Percentiles rank a stretch among this genome's conserved stretches.
phyloP scores from a whole-genome alignment of 148 eudicot genomes.

The Simmondsia chinensis region DNA sequence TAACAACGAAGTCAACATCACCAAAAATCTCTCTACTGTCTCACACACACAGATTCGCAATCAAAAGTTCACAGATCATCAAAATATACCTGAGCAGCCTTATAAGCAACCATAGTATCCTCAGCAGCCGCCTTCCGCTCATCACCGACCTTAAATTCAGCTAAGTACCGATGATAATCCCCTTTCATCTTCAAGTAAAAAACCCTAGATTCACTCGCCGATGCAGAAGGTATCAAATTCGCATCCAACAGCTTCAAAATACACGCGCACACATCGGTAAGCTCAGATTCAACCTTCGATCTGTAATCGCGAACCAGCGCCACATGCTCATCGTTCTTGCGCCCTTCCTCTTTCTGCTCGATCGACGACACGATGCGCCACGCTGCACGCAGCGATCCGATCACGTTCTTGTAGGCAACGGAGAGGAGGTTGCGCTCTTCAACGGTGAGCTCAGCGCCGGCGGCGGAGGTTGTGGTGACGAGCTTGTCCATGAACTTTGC shows the following conservation, averaged over 20 bases:
- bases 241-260: constrained; percentile 37
- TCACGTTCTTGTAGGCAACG: constrained; percentile 91
- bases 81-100: constrained; percentile 42
- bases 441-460: constrained; percentile 39
- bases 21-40: no score
- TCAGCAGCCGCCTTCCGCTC: constrained; percentile 48
- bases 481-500: constrained; percentile 62
- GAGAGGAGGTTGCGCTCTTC: constrained; percentile 91
- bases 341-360: constrained; percentile 66
- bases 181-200: constrained; percentile 62
- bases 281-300: constrained; percentile 40
- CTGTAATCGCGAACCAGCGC: constrained; percentile 39
- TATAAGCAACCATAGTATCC: constrained; percentile 40
- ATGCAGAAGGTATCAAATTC: constrained; percentile 29
- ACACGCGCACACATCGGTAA: constrained; percentile 34
- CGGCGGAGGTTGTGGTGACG: constrained; percentile 11
- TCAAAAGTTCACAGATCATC: no score
- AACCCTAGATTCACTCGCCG: constrained; percentile 33
- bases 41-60: background rate
- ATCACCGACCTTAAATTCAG: constrained; percentile 39
- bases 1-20: no score
- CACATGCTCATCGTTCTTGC: constrained; percentile 68
- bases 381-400: constrained; percentile 73
- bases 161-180: constrained; percentile 48
- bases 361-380: constrained; percentile 69